Percentiles rank a stretch among this genome's conserved stretches.
Evolutionary conservation across 129 eudicot species (phyloP).

Genomic region (Cynara cardunculus): DNA sequence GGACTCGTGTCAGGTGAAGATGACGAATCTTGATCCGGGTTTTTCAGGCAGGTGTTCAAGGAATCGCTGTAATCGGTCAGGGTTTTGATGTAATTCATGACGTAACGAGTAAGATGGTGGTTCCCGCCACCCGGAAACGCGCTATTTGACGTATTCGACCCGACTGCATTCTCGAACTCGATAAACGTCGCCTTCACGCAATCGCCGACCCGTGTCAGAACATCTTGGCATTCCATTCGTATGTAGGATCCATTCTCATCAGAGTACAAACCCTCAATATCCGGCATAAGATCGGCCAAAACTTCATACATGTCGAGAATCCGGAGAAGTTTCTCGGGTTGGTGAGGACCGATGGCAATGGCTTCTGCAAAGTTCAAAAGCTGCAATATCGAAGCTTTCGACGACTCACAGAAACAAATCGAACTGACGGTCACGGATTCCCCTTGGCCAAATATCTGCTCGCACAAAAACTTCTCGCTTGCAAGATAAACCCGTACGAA

Average conservation of each 20-base stretch:
- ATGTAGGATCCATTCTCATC: slow-evolving; percentile 46
- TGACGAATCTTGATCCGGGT: slow-evolving; percentile 40
- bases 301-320: slow-evolving; percentile 91
- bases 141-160: slow-evolving; percentile 53
- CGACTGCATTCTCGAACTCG: slow-evolving; percentile 76
- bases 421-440: slow-evolving; percentile 51
- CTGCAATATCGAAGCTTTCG: slow-evolving; percentile 68
- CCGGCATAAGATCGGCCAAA: slow-evolving; percentile 59
- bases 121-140: slow-evolving; percentile 88
- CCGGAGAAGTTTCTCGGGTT: slow-evolving; percentile 78
- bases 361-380: slow-evolving; percentile 83
- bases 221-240: slow-evolving; percentile 52
- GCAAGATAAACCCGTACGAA: slow-evolving; percentile 76
- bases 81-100: slow-evolving; percentile 73
- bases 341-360: slow-evolving; percentile 79
- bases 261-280: slow-evolving; percentile 48
- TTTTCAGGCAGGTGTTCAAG: slow-evolving; percentile 57
- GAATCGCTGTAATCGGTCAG: slow-evolving; percentile 55
- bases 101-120: slow-evolving; percentile 87
- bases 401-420: slow-evolving; percentile 64
- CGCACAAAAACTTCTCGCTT: slow-evolving; percentile 65
- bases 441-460: slow-evolving; percentile 57
- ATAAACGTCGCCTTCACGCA: slow-evolving; percentile 73
- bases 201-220: slow-evolving; percentile 55
- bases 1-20: slow-evolving; percentile 51